Evolutionary conservation across 306 rosid genomes (phyloP).

Genomic region (Casuarina equisetifolia): DNA sequence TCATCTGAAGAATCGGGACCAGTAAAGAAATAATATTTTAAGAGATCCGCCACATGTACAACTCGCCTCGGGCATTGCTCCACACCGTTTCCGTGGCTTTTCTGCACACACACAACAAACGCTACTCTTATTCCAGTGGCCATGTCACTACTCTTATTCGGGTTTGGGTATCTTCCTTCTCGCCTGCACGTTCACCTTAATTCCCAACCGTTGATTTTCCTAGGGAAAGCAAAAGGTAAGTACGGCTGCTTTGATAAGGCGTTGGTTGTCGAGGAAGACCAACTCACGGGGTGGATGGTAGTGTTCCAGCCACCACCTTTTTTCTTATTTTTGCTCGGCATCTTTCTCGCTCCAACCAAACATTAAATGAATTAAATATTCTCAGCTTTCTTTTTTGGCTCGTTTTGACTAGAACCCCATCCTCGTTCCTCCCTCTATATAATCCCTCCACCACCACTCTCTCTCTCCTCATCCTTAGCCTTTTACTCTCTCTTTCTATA

Average conservation of each 20-base stretch:
- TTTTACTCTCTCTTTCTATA: not conserved
- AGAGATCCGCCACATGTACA: constrained; percentile 16
- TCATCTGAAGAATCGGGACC: not conserved
- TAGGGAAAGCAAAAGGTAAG: not conserved
- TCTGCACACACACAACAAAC: constrained; percentile 3
- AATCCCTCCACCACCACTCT: constrained; percentile 35
- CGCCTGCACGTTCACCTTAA: not conserved
- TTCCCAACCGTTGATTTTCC: constrained; percentile 1
- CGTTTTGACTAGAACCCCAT: constrained; percentile 45
- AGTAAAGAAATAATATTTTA: not conserved
- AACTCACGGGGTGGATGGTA: constrained; percentile 11
- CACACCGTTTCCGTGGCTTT: not conserved
- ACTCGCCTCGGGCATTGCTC: not conserved
- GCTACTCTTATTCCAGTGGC: not conserved
- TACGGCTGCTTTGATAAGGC: constrained; percentile 22
- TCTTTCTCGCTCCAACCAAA: constrained; percentile 32
- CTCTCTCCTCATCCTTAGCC: constrained; percentile 41
- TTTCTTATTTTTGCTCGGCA: constrained; percentile 16
- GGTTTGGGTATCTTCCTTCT: not conserved
- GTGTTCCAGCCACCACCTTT: constrained; percentile 22
- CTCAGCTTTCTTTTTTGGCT: constrained; percentile 6
- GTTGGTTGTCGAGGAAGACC: constrained; percentile 15
- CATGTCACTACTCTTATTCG: constrained; percentile 16
- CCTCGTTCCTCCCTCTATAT: constrained; percentile 36
- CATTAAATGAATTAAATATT: constrained; percentile 34